These are phyloP conservation scores for Venturia carpophila DNA, from an alignment of 2,329 filamentous ascomycete genomes.

Conservation along the genomic window DNA sequence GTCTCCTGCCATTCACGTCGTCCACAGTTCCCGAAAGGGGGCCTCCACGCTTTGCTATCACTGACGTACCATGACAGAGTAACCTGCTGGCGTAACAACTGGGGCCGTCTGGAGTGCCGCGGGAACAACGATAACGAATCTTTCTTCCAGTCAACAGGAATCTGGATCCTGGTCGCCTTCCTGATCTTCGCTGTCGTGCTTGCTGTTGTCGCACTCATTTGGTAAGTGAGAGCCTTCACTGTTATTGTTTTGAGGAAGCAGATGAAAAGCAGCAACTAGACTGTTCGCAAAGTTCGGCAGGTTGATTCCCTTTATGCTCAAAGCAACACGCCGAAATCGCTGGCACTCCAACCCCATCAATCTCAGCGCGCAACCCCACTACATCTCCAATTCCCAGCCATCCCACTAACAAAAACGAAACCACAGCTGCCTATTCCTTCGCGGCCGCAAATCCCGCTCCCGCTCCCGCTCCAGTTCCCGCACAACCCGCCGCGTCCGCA, in stretches of 20 bases:
- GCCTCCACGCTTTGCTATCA: neutral
- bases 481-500: neutral
- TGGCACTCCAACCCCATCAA: too few relatives aligned
- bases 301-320: neutral
- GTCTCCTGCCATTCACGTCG: neutral
- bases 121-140: neutral
- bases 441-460: neutral
- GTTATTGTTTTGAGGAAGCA: neutral
- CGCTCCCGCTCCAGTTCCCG: neutral
- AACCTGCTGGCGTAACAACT: conserved; percentile 6
- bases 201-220: neutral
- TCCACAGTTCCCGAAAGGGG: neutral
- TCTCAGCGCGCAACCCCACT: too few relatives aligned
- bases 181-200: neutral
- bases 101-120: conserved; percentile 3
- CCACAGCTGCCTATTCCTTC: neutral
- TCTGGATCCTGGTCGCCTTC: conserved; percentile 6
- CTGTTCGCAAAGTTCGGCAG: too few relatives aligned
- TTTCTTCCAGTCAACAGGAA: conserved; percentile 11
- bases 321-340: neutral
- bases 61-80: neutral
- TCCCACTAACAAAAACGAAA: neutral
- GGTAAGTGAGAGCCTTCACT: neutral
- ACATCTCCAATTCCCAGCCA: neutral
- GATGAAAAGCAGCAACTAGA: too few relatives aligned